Evolutionary conservation across 2,329 filamentous ascomycete genomes (phyloP).

Genomic region (Fusarium nanum): DNA sequence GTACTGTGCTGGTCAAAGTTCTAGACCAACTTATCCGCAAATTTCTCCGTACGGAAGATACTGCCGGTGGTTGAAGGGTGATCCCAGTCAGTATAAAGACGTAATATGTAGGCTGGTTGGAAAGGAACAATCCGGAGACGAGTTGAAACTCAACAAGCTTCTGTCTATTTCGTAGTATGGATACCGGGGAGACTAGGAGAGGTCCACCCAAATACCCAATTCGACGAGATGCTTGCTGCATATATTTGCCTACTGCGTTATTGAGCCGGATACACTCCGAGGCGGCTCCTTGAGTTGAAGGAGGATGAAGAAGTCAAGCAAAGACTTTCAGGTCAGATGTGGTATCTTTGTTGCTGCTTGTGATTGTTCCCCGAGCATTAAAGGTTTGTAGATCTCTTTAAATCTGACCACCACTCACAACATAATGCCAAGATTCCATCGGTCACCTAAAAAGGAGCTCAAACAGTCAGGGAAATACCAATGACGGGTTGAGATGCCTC

Average conservation of each 20-base stretch:
- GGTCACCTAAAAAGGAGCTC: constrained; percentile 20
- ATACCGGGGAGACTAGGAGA: neutral
- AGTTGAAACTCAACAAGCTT: constrained; percentile 27
- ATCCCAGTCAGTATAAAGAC: constrained; percentile 1
- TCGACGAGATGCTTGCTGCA: neutral
- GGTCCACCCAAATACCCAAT: constrained; percentile 18
- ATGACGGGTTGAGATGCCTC: neutral
- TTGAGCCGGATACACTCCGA: constrained; percentile 13
- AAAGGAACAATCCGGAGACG: constrained; percentile 19
- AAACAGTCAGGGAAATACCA: constrained; percentile 5
- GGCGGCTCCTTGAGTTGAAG: neutral
- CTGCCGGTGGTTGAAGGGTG: constrained; percentile 11
- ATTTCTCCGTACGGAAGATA: constrained; percentile 27
- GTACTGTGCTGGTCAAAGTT: neutral
- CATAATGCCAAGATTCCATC: constrained; percentile 6
- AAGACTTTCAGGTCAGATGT: neutral
- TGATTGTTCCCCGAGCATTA: no score
- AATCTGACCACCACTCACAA: neutral
- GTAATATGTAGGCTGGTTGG: constrained; percentile 10
- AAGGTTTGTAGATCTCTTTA: no score
- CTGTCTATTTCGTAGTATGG: neutral
- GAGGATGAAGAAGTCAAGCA: neutral
- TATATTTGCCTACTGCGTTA: neutral
- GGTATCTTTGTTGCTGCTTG: neutral
- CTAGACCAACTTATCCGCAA: constrained; percentile 1